Base-by-base conservation (phyloP, 2,329 filamentous ascomycete species). In the Aspergillus hortae region DNA sequence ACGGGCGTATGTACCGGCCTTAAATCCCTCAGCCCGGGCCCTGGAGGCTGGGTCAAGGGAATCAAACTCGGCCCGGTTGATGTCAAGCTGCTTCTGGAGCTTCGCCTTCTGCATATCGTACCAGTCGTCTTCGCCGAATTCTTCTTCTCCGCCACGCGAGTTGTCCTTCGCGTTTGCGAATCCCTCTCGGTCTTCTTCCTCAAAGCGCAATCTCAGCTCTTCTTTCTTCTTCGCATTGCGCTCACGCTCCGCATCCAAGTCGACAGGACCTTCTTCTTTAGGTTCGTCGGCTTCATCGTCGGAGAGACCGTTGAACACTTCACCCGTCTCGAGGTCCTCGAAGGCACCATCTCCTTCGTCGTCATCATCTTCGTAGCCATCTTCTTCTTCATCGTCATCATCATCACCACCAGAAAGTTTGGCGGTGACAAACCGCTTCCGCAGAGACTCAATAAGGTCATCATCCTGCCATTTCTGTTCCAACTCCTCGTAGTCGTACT, bases 41-140 rank as follows among this genome's bases (percentile, higher is more conserved):
- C 94, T 84, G 55, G 95, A 92, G 41, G 82, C 78, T 57, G 94
- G 88, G 67, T 99, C 94, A 2, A 99, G 82, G 49, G 84, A 83
- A 61, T 92, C 90, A 59, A 95, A 96, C 67, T 97, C 95, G 53
- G 90, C 84, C 66, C 91, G 90, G 75, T 99, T 99, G 82, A 99
- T 96, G 65, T 95, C 89, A 57, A 94, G 82, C 71, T 99, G 94
- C 74, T 96, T 96, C 73, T 96, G 89, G 53, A 99, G 86, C 69
- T 88, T 82, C 30, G 94, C 90, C 75, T 99, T 99, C 68, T 99
- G 94, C 25, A 89, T 84, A 67, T 97, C 94, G 68, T 99, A 99
- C 95, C 95, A 99, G 51, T 99, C 90, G 67, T 99, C 94, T 72
- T 99, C 94, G 48, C 92, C 94, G 64, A 95, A 97, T 53, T 84